These are phyloP conservation scores for Alloascoidea hylecoeti DNA, from an alignment of 805 yeast genomes.

Conservation along the genomic window DNA sequence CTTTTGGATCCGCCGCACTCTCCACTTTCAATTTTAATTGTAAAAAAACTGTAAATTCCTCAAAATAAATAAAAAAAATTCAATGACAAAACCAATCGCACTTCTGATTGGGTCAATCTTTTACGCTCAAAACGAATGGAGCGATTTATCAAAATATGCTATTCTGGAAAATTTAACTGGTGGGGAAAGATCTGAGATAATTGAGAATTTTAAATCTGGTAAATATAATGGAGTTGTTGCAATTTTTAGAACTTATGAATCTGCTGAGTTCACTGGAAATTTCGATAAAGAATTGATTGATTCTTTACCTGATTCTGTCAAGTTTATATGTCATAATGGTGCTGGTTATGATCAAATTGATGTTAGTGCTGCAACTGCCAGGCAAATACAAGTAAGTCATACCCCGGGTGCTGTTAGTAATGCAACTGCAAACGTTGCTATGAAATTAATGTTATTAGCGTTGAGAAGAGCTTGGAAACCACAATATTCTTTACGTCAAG, in stretches of 20 bases:
- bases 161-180: background rate
- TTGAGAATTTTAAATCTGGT: constrained; percentile 24
- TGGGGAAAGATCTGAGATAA: constrained; percentile 19
- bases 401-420: constrained; percentile 40
- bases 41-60: too few species aligned
- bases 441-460: constrained; percentile 39
- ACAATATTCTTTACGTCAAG: constrained; percentile 32
- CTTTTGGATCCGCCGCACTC: too few species aligned
- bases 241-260: constrained; percentile 38
- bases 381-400: constrained; percentile 35
- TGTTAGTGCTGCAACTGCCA: constrained; percentile 31
- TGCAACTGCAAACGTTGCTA: constrained; percentile 54
- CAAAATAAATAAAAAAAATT: too few species aligned
- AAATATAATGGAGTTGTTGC: constrained; percentile 28
- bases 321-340: constrained; percentile 45
- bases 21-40: too few species aligned
- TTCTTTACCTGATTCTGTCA: constrained; percentile 38
- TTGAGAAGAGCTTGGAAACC: constrained; percentile 50
- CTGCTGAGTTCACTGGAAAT: constrained; percentile 40
- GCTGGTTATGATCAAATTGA: constrained; percentile 73
- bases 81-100: constrained; percentile 3
- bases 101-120: background rate
- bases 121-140: constrained; percentile 3
- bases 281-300: constrained; percentile 48
- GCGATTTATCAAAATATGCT: background rate